These are phyloP conservation scores for Penicillium arizonense DNA, from an alignment of 495 filamentous ascomycete genomes.

Conservation along the genomic window DNA sequence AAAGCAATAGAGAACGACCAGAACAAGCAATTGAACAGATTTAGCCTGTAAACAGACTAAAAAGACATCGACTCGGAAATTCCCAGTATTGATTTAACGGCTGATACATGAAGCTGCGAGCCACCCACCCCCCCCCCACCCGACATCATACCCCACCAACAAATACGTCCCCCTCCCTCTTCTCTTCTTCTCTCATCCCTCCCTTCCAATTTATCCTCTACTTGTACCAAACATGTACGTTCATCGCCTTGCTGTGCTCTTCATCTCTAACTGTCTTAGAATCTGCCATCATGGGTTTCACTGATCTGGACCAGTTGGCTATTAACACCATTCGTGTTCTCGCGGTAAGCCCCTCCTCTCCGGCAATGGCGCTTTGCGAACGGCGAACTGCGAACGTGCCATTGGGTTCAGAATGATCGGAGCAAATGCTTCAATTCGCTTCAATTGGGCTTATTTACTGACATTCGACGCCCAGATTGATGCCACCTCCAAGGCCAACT, in stretches of 20 bases:
- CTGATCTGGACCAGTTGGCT: constrained; percentile 78
- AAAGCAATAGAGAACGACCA: background rate
- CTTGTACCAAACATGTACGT: constrained; percentile 15
- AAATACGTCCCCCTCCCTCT: constrained; percentile 29
- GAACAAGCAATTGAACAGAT: background rate
- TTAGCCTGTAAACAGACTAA: background rate
- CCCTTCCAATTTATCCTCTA: constrained; percentile 14
- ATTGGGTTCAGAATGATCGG: background rate
- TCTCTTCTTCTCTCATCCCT: constrained; percentile 21
- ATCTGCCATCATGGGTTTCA: constrained; percentile 80
- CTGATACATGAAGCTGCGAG: constrained; percentile 3
- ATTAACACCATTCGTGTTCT: constrained; percentile 98
- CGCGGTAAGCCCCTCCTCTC: constrained; percentile 58
- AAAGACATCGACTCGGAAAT: background rate
- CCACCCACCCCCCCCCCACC: constrained; percentile 21
- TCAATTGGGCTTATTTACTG: constrained; percentile 16
- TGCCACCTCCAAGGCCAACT: constrained; percentile 95
- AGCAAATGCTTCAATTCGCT: background rate
- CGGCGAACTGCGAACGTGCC: too few relatives aligned
- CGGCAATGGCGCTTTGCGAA: constrained; percentile 6
- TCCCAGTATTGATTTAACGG: background rate
- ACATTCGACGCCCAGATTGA: constrained; percentile 65
- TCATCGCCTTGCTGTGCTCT: constrained; percentile 10
- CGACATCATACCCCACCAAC: constrained; percentile 41
- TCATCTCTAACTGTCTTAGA: constrained; percentile 26